Evolutionary conservation across 2,329 filamentous ascomycete genomes (phyloP).

Genomic region (Phialophora macrospora): DNA sequence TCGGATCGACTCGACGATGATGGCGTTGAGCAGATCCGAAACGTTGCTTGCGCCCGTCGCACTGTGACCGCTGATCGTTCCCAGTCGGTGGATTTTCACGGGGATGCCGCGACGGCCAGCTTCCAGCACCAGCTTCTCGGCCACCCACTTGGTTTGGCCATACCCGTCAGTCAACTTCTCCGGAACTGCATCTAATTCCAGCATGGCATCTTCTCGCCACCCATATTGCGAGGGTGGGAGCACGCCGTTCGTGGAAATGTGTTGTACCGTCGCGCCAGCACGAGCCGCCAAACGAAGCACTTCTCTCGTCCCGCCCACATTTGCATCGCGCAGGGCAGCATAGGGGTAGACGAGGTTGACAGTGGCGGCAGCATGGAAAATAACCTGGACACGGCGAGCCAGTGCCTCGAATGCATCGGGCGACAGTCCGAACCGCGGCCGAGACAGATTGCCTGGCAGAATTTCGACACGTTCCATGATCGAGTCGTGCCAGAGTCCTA

Average conservation of each 20-base stretch:
- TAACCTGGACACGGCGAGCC: slow-evolving; percentile 69
- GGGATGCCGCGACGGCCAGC: slow-evolving; percentile 71
- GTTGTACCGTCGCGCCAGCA: slow-evolving; percentile 73
- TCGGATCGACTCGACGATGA: slow-evolving; percentile 77
- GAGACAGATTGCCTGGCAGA: slow-evolving; percentile 72
- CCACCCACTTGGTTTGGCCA: slow-evolving; percentile 81
- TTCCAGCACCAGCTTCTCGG: slow-evolving; percentile 74
- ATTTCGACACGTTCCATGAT: slow-evolving; percentile 80
- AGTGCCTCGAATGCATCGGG: slow-evolving; percentile 69
- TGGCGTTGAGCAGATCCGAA: slow-evolving; percentile 75
- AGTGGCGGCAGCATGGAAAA: slow-evolving; percentile 76
- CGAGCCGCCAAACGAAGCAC: slow-evolving; percentile 72
- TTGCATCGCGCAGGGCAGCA: slow-evolving; percentile 72
- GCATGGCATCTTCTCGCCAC: slow-evolving; percentile 72
- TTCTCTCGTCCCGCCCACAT: slow-evolving; percentile 78
- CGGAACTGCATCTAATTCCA: slow-evolving; percentile 70
- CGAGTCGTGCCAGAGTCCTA: slow-evolving; percentile 76
- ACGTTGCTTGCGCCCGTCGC: slow-evolving; percentile 75
- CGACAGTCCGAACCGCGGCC: slow-evolving; percentile 70
- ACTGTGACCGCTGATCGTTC: slow-evolving; percentile 80
- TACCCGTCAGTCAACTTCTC: slow-evolving; percentile 73
- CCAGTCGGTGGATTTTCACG: slow-evolving; percentile 72
- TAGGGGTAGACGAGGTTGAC: slow-evolving; percentile 81
- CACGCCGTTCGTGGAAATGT: slow-evolving; percentile 80
- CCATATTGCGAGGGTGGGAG: slow-evolving; percentile 71